Evolutionary conservation across 1,139 yeast genomes (phyloP), one percentile per base, ranked within the genome.

Genomic region (Scheffersomyces titani): DNA sequence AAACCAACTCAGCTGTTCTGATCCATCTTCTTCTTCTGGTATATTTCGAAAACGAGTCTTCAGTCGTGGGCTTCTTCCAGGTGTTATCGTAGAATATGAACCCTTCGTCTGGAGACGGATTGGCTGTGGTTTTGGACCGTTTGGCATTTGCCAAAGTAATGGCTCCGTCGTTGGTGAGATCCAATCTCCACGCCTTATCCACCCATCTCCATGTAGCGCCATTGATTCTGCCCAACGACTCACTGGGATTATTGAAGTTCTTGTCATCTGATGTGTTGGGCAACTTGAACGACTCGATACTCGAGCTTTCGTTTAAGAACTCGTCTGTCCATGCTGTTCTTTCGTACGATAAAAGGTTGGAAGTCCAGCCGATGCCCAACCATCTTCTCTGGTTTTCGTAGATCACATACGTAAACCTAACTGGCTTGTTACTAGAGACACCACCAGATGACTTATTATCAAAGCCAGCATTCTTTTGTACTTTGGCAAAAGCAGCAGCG

Each of bases 281-380:
- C 56, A 94, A 77, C 68, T 86, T 84, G 72, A 93, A 94, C 22
- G 82, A 73, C 6, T 89, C 94, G 22, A 93, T 88, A 5, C 93
- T 80, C 3, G 89, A 86, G 1, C 93, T 84, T 68, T 92, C 97
- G 70, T 93, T 93, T 59, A 92, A 78, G 67, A 92, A 92, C 71
- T 93, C 98, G 71, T 94, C 99, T 0, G 98, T 93, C 98, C 98
- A 94, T 2, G 98, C 89, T 0, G 97, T 87, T 67, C 99, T 83
- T 72, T 94, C 99, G 70, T 94, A 94, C 45, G 97, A 89, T 60
- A 94, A 79, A 69, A 94, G 80, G 68, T 92, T 92, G 7, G 96
- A 81, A 0, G 99, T 93, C 99, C 99, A 94, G 13, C 99, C 99
- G 65, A 94, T 91, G 11, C 98, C 99, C 51, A 94, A 80, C 99